Evolutionary conservation across 371 early-diverging fungal genomes (phyloP), one percentile per base, ranked within the genome.

Genomic region (Rhizopus arrhizus): DNA sequence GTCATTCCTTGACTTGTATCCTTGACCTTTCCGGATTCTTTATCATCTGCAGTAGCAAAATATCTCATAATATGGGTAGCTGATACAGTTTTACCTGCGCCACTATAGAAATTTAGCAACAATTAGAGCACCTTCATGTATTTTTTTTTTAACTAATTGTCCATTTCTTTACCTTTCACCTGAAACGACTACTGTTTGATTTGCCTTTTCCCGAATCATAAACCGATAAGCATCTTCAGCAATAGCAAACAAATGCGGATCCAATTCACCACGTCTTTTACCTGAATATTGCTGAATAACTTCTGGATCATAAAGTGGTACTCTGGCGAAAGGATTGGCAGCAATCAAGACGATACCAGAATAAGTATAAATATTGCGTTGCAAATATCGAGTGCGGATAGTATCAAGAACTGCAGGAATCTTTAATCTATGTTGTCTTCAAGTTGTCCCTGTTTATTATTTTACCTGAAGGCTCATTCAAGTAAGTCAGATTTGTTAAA

Each of bases 241-340:
- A 64, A 98, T 94, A 31, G 96, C 96, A 82, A 96, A 99, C 80
- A 99, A 85, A 76, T 99, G 99, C 31, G 99, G 99, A 54, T 95
- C 95, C 29, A 96, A 81, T 69, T 98, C 95, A 38, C 94, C 97
- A 43, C 96, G 88, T 61, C 89, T 85, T 71, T 91, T 93, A 15
- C 95, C 96, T 3, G 94, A 90, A 70, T 98, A 97, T 58, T 94
- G 92, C 64, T 91, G 85, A 71, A 96, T 90, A 53, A 94, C 85
- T 53, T 97, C 94, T 22, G 87, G 87, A 28, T 89, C 86, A 74
- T 98, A 97, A 33, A 97, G 75, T 22, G 87, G 79, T 43, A 99
- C 85, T 32, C 90, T 81, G 42, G 88, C 89, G 75, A 98, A 99
- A 3, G 99, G 99, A 77, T 99, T 99, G 66, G 95, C 88, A 41